Evolutionary conservation across 345 rosid genomes (phyloP).

Genomic region (Carallia pectinifolia): DNA sequence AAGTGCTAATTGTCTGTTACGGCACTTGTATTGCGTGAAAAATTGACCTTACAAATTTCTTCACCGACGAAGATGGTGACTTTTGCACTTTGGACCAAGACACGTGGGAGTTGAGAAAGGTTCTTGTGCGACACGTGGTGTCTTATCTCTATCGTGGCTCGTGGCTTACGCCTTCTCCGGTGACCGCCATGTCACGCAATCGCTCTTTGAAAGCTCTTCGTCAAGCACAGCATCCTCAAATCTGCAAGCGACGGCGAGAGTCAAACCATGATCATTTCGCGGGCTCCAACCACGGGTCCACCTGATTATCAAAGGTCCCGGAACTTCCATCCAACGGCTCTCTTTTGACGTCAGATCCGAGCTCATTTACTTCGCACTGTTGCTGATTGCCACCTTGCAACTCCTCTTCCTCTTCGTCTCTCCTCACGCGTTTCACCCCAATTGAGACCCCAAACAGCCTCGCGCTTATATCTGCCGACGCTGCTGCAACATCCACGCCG

Average conservation of each 20-base stretch:
- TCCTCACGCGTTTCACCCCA: constrained; percentile 19
- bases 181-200: too few species aligned
- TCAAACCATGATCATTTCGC: constrained; percentile 34
- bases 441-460: constrained; percentile 23
- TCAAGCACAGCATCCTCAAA: too few species aligned
- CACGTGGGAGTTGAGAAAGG: too few species aligned
- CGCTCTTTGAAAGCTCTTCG: too few species aligned
- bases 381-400: background rate
- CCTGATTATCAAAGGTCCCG: constrained; percentile 30
- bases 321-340: constrained; percentile 52
- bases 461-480: constrained; percentile 6
- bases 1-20: background rate
- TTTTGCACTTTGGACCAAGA: too few species aligned
- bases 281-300: constrained; percentile 58
- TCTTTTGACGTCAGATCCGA: constrained; percentile 44
- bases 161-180: too few species aligned
- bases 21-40: too few species aligned
- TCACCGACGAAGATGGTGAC: background rate
- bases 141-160: background rate
- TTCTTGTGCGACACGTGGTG: background rate
- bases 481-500: constrained; percentile 13
- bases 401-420: background rate
- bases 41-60: background rate
- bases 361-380: constrained; percentile 19
- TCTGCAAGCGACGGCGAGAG: too few species aligned